Conservation (phyloP, 2,329 filamentous ascomycete species). For the Sclerotinia trifoliorum region DNA sequence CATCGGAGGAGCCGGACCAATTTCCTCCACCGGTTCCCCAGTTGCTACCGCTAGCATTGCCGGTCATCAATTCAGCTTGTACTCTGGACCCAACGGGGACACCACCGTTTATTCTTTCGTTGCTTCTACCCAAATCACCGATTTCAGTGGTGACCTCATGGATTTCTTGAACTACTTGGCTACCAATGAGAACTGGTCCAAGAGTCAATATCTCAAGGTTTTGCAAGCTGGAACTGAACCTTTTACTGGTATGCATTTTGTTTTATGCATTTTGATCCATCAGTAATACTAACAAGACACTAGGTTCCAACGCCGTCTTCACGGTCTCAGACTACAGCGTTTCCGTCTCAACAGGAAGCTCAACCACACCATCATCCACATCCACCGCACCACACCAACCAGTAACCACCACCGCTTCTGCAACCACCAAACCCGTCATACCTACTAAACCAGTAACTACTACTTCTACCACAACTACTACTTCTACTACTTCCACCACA, state of each 20-base stretch:
- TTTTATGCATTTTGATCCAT: no score
- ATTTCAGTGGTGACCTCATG: slow-evolving; percentile 56
- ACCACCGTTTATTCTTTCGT: slow-evolving; percentile 64
- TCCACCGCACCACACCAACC: background rate
- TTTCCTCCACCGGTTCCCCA: slow-evolving; percentile 51
- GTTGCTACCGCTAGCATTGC: slow-evolving; percentile 55
- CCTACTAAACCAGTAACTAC: background rate
- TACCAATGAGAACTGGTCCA: slow-evolving; percentile 47
- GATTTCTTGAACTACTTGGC: slow-evolving; percentile 58
- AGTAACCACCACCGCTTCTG: background rate
- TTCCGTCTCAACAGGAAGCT: slow-evolving; percentile 3
- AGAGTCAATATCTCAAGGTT: slow-evolving; percentile 53
- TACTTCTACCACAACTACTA: background rate
- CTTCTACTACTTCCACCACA: background rate
- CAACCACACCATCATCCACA: background rate
- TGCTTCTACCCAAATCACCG: slow-evolving; percentile 46
- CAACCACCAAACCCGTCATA: background rate
- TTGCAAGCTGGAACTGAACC: slow-evolving; percentile 57
- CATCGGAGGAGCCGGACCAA: slow-evolving; percentile 56
- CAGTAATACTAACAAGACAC: background rate
- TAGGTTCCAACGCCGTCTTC: slow-evolving; percentile 15
- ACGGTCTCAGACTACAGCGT: slow-evolving; percentile 17
- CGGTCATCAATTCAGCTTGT: slow-evolving; percentile 57
- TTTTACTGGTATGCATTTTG: slow-evolving; percentile 44
- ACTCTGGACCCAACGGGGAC: slow-evolving; percentile 55